Conservation (phyloP, 2,329 filamentous ascomycete genomes). For the Talaromyces sp. region DNA sequence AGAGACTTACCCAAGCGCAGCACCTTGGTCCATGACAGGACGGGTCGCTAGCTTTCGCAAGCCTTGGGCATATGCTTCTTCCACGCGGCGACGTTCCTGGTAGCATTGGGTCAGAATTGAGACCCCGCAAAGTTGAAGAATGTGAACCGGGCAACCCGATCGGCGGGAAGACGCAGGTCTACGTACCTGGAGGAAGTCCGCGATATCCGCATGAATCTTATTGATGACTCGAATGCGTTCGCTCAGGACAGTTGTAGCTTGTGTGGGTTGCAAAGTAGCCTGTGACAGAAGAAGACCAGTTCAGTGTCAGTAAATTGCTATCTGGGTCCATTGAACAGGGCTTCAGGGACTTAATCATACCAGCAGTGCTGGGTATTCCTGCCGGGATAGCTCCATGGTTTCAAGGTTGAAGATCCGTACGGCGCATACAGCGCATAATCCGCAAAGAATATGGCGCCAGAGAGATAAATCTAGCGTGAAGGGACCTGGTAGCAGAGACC, state of each 20-base stretch:
- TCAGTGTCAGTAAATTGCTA: slow-evolving; percentile 5
- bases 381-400: slow-evolving; percentile 74
- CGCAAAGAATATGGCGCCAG: slow-evolving; percentile 10
- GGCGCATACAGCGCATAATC: slow-evolving; percentile 39
- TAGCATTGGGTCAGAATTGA: slow-evolving; percentile 12
- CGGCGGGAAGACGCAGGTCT: slow-evolving; percentile 5
- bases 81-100: slow-evolving; percentile 88
- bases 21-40: slow-evolving; percentile 72
- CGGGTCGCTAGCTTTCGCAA: slow-evolving; percentile 78
- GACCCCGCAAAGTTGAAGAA: slow-evolving; percentile 14
- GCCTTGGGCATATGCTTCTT: slow-evolving; percentile 83
- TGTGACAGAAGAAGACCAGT: slow-evolving; percentile 41
- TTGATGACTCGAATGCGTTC: slow-evolving; percentile 86
- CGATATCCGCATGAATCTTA: slow-evolving; percentile 85
- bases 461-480: not conserved
- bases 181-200: slow-evolving; percentile 92
- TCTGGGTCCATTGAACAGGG: not conserved
- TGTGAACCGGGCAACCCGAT: slow-evolving; percentile 6
- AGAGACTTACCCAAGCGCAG: slow-evolving; percentile 78
- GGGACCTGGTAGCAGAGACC: not conserved
- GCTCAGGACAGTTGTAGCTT: slow-evolving; percentile 79
- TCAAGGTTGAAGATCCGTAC: slow-evolving; percentile 28
- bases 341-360: slow-evolving; percentile 56
- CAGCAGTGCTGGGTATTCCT: slow-evolving; percentile 93
- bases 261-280: slow-evolving; percentile 77